phyloP scores from a whole-genome alignment of 2,329 filamentous ascomycete species.

The Cercospora janseana region DNA sequence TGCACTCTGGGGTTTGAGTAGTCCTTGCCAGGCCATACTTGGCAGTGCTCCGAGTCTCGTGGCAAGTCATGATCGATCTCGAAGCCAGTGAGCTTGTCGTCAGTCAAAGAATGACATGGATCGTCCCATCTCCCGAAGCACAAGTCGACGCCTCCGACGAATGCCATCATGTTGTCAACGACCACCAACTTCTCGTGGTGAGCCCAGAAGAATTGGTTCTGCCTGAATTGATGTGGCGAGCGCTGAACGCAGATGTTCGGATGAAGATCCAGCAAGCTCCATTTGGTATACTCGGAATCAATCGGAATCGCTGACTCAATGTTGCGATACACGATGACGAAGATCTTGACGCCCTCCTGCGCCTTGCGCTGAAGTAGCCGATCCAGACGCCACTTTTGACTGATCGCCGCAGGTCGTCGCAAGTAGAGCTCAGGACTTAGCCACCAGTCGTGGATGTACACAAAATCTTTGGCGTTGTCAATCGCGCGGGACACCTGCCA shows the following conservation, averaged over 20 bases:
- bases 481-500: constrained; percentile 98
- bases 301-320: constrained; percentile 97
- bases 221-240: constrained; percentile 95
- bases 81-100: constrained; percentile 94
- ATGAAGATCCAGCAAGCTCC: constrained; percentile 89
- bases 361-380: constrained; percentile 90
- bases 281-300: constrained; percentile 97
- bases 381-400: constrained; percentile 96
- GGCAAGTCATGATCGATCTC: constrained; percentile 69
- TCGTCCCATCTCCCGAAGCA: constrained; percentile 98
- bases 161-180: constrained; percentile 92
- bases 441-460: constrained; percentile 99
- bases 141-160: constrained; percentile 91
- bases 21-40: constrained; percentile 95
- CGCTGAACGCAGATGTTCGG: constrained; percentile 95
- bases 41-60: constrained; percentile 89
- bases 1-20: constrained; percentile 95
- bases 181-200: constrained; percentile 98
- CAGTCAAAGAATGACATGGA: constrained; percentile 83
- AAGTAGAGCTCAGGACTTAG: constrained; percentile 94
- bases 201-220: constrained; percentile 99
- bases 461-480: constrained; percentile 94
- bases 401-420: constrained; percentile 88
- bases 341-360: constrained; percentile 91
- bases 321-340: constrained; percentile 96